These are phyloP conservation scores for Bruguiera parviflora DNA, from an alignment of 345 rosid genomes.

Conservation along the genomic window DNA sequence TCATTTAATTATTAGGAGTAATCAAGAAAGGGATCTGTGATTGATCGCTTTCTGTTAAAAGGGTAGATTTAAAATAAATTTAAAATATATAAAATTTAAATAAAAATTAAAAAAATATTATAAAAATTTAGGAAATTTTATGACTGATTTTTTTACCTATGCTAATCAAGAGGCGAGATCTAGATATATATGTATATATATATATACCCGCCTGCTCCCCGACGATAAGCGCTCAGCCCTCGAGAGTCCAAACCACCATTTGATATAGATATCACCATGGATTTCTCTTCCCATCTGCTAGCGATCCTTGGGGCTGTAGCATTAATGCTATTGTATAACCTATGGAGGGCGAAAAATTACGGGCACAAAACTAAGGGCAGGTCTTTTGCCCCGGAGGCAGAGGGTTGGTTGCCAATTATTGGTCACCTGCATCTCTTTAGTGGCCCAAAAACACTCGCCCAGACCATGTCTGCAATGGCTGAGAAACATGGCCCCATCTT, in stretches of 20 bases:
- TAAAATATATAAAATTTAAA: no score
- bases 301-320: background rate
- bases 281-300: background rate
- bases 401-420: constrained; percentile 14
- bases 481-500: constrained; percentile 27
- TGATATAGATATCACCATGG: constrained; percentile 2
- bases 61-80: no score
- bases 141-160: no score
- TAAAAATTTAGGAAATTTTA: no score
- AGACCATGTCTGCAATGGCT: constrained; percentile 17
- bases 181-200: no score
- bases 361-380: background rate
- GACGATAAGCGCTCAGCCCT: no score
- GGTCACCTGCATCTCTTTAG: constrained; percentile 24
- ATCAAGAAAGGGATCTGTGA: no score
- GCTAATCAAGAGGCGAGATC: no score
- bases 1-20: no score
- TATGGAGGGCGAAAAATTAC: background rate
- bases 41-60: no score
- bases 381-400: constrained; percentile 13
- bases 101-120: no score
- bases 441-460: constrained; percentile 20
- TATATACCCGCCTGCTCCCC: no score
- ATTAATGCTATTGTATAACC: constrained; percentile 2
- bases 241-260: background rate